Evolutionary conservation across 176 grass and related monocot species (phyloP).

Genomic region (Juncus effusus): DNA sequence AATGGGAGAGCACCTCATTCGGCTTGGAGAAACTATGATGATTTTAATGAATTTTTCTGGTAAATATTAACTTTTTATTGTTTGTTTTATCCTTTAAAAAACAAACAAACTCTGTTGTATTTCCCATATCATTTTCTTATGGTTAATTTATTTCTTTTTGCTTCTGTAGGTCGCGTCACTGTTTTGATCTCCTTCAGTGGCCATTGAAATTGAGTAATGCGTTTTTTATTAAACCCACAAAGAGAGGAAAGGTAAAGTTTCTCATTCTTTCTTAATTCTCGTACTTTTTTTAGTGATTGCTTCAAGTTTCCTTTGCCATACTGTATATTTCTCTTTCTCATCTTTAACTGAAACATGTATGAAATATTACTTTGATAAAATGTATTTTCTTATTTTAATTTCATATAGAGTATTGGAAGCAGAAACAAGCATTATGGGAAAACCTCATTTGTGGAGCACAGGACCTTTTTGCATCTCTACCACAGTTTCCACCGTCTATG

Average conservation of each 20-base stretch:
- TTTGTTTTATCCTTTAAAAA: not conserved
- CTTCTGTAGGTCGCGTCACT: constrained; percentile 60
- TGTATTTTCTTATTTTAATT: not conserved
- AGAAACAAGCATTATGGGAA: constrained; percentile 82
- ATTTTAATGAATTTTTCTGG: constrained; percentile 99
- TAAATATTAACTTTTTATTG: not conserved
- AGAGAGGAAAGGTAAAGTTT: constrained; percentile 43
- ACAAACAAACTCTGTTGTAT: constrained; percentile 38
- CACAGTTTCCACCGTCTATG: constrained; percentile 93
- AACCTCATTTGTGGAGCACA: constrained; percentile 94
- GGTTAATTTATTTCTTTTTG: constrained; percentile 20
- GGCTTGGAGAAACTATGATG: constrained; percentile 93
- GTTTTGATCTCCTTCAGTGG: constrained; percentile 58
- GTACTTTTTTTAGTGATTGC: not conserved
- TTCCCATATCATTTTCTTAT: not conserved
- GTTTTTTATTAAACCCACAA: constrained; percentile 75
- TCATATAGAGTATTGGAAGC: constrained; percentile 23
- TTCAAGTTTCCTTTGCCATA: not conserved
- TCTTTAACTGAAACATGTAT: not conserved
- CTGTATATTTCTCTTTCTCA: not conserved
- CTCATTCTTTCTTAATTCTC: not conserved
- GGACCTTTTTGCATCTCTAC: constrained; percentile 88
- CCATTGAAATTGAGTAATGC: constrained; percentile 57
- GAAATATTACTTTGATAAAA: not conserved
- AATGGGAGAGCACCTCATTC: constrained; percentile 79